A percentile compares a stretch with the other conserved stretches of the same genome.
Conservation (phyloP, 352 stramenopile genomes). For the Pythium plurisporium region DNA sequence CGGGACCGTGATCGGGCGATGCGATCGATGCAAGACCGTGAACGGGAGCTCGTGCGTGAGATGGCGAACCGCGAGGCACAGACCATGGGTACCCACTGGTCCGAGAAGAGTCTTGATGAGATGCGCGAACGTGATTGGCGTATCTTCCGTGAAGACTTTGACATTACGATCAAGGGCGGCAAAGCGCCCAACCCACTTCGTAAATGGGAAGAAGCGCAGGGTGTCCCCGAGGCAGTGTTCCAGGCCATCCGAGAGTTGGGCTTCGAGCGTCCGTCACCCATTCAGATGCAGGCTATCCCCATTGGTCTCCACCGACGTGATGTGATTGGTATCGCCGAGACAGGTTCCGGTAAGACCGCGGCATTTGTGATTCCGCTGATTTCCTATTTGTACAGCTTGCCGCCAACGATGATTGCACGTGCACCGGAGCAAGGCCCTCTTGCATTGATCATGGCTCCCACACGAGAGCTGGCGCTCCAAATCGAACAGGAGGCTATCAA, state of each 20-base stretch:
- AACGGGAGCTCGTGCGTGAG: slow-evolving; percentile 54
- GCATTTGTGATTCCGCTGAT: slow-evolving; percentile 98
- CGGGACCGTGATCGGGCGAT: slow-evolving; percentile 67
- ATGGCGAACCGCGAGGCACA: slow-evolving; percentile 64
- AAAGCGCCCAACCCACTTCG: slow-evolving; percentile 92
- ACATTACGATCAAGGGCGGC: slow-evolving; percentile 94
- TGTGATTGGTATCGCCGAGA: slow-evolving; percentile 99
- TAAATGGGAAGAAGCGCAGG: slow-evolving; percentile 81
- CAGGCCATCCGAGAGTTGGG: slow-evolving; percentile 89
- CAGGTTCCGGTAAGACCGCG: slow-evolving; percentile 97
- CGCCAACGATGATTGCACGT: slow-evolving; percentile 71
- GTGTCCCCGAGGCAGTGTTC: slow-evolving; percentile 72
- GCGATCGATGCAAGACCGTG: slow-evolving; percentile 66
- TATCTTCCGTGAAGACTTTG: slow-evolving; percentile 99
- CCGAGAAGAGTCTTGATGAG: slow-evolving; percentile 89
- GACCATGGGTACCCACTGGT: slow-evolving; percentile 88
- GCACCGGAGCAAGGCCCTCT: slow-evolving; percentile 94
- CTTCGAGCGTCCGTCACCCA: slow-evolving; percentile 96
- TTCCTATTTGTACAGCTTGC: slow-evolving; percentile 93
- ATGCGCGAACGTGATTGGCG: slow-evolving; percentile 98
- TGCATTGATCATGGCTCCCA: slow-evolving; percentile 98
- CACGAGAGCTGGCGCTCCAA: slow-evolving; percentile 96
- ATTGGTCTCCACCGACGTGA: slow-evolving; percentile 95
- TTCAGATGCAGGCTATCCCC: slow-evolving; percentile 97
- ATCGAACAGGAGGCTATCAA: slow-evolving; percentile 96